These are phyloP conservation scores for Pseudocercospora vitis DNA, from an alignment of 2,329 filamentous ascomycete species.

Conservation along the genomic window DNA sequence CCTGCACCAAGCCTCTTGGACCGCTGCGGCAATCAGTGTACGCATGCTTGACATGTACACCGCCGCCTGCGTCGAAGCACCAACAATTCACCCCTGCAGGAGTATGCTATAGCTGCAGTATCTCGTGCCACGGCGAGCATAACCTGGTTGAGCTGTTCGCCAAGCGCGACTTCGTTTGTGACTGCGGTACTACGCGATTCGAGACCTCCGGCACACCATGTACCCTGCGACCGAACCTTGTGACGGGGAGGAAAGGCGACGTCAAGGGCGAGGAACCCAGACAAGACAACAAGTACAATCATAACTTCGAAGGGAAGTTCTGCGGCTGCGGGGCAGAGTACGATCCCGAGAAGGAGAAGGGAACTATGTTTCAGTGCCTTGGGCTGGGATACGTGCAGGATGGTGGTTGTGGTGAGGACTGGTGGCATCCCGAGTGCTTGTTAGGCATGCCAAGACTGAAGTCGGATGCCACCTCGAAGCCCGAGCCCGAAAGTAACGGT, in stretches of 20 bases:
- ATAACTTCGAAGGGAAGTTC: conserved; percentile 91
- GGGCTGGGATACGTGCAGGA: conserved; percentile 76
- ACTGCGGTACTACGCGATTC: conserved; percentile 86
- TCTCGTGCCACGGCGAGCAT: conserved; percentile 95
- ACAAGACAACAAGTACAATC: conserved; percentile 82
- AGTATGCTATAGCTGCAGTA: conserved; percentile 94
- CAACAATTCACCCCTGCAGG: conserved; percentile 72
- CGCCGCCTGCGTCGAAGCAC: conserved; percentile 63
- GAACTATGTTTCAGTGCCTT: conserved; percentile 97
- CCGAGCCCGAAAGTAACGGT: conserved; percentile 20
- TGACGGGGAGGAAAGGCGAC: conserved; percentile 71
- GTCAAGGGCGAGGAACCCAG: conserved; percentile 75
- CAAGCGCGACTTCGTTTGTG: conserved; percentile 93
- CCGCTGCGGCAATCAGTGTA: conserved; percentile 85
- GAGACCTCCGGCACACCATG: conserved; percentile 67
- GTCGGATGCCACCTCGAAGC: conserved; percentile 32
- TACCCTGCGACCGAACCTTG: conserved; percentile 68
- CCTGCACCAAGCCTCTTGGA: conserved; percentile 87
- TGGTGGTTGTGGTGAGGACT: conserved; percentile 93
- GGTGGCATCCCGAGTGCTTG: conserved; percentile 94
- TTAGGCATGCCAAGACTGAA: conserved; percentile 75
- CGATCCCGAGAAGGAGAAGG: conserved; percentile 83
- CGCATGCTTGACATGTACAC: conserved; percentile 90
- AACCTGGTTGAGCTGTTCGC: conserved; percentile 91
- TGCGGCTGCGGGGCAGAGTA: conserved; percentile 89